Evolutionary conservation across 2,329 filamentous ascomycete species (phyloP).

Genomic region (Orbilia brochopaga): DNA sequence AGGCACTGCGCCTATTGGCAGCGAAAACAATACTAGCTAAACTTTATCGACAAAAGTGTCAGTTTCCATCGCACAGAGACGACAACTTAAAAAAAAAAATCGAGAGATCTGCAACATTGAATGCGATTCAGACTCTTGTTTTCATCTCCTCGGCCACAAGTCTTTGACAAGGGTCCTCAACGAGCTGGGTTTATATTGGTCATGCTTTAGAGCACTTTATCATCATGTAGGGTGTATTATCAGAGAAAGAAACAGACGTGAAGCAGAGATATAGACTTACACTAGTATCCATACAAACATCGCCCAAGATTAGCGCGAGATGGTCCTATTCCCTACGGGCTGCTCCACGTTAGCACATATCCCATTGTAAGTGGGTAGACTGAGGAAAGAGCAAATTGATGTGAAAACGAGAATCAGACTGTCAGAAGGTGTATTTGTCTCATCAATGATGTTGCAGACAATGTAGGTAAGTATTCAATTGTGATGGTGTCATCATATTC

Average conservation of each 20-base stretch:
- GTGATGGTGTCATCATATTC: constrained; percentile 46
- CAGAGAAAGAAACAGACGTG: background rate
- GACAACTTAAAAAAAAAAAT: constrained; percentile 1
- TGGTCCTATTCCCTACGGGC: background rate
- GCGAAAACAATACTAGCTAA: no score
- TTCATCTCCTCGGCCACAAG: constrained; percentile 50
- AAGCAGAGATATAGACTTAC: constrained; percentile 22
- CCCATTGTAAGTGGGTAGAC: background rate
- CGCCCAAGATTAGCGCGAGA: no score
- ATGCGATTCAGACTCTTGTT: constrained; percentile 39
- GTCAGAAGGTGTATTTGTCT: constrained; percentile 48
- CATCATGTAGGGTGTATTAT: constrained; percentile 23
- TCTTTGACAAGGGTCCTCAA: constrained; percentile 50
- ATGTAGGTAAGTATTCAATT: constrained; percentile 52
- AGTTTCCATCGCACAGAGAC: background rate
- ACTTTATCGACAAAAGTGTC: background rate
- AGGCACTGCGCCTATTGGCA: no score
- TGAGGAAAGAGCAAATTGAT: background rate
- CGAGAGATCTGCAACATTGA: background rate
- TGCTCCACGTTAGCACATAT: constrained; percentile 25
- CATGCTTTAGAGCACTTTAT: constrained; percentile 51
- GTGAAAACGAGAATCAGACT: constrained; percentile 50
- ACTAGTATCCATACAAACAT: background rate
- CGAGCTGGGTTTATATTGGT: constrained; percentile 51
- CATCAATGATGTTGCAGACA: constrained; percentile 50